These are phyloP conservation scores for Pyropia yezoensis DNA, from an alignment of 23 red algal genomes.

Conservation along the genomic window DNA sequence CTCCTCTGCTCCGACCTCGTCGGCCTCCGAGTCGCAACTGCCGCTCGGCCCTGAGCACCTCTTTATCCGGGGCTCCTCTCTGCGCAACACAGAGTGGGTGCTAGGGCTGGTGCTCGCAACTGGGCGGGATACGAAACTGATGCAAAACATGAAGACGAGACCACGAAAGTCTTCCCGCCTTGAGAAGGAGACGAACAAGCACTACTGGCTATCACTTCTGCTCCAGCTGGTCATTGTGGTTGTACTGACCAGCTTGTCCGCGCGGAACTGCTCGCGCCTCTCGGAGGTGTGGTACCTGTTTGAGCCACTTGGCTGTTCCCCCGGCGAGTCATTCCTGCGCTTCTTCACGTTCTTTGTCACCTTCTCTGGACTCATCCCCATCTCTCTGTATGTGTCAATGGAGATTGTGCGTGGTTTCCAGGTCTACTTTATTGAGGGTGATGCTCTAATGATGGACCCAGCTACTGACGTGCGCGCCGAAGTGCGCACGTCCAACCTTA, in stretches of 20 bases:
- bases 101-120: constrained; percentile 74
- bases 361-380: constrained; percentile 68
- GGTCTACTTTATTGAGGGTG: constrained; percentile 73
- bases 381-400: constrained; percentile 82
- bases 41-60: constrained; percentile 59
- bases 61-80: constrained; percentile 50
- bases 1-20: too few species aligned
- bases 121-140: constrained; percentile 85
- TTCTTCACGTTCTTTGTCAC: constrained; percentile 84
- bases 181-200: constrained; percentile 55
- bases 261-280: constrained; percentile 13
- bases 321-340: constrained; percentile 18
- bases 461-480: constrained; percentile 37
- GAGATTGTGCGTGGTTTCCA: constrained; percentile 87
- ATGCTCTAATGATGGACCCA: constrained; percentile 34
- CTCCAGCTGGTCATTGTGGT: constrained; percentile 54
- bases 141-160: constrained; percentile 72
- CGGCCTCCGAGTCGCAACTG: neutral
- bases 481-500: constrained; percentile 76
- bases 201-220: constrained; percentile 30
- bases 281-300: constrained; percentile 67
- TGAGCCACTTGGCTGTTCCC: constrained; percentile 20
- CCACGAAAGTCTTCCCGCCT: constrained; percentile 59
- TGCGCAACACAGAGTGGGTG: constrained; percentile 85
- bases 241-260: constrained; percentile 51